A percentile compares a stretch with the other conserved stretches of the same genome.
phyloP scores from a whole-genome alignment of 306 rosid species.

The Gastrolobium villosum region DNA sequence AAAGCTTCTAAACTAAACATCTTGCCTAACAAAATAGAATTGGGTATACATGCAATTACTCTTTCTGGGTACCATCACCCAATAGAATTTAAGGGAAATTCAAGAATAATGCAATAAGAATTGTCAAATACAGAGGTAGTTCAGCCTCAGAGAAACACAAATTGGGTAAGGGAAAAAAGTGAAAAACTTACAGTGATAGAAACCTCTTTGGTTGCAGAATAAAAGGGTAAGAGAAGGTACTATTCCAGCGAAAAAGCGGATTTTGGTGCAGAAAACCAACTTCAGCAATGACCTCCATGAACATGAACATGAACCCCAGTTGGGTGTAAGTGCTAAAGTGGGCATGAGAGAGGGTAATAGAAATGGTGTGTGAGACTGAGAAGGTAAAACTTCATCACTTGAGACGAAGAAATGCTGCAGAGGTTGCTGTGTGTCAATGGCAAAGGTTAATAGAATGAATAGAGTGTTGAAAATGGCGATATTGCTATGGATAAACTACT shows the following conservation, averaged over 20 bases:
- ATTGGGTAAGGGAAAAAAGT: not conserved
- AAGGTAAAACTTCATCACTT: conserved; percentile 51
- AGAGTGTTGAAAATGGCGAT: not conserved
- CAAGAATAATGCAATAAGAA: conserved; percentile 10
- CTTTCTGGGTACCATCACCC: not conserved
- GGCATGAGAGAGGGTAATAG: conserved; percentile 32
- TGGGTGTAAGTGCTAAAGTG: conserved; percentile 39
- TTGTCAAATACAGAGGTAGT: not conserved
- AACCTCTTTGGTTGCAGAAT: conserved; percentile 56
- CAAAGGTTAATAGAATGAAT: not conserved
- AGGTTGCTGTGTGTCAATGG: not conserved
- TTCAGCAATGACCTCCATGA: conserved; percentile 68
- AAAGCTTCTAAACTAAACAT: not conserved
- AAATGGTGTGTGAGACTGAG: not conserved
- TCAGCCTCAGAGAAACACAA: not conserved
- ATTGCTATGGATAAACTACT: conserved; percentile 27
- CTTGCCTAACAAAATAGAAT: conserved; percentile 8
- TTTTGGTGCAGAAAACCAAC: conserved; percentile 53
- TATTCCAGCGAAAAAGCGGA: conserved; percentile 45
- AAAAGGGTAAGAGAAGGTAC: conserved; percentile 50
- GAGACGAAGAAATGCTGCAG: not conserved
- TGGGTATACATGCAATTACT: conserved; percentile 31
- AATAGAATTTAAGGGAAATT: conserved; percentile 39
- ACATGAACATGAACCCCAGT: conserved; percentile 49
- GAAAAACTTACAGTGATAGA: conserved; percentile 59